These are phyloP conservation scores for Picea sitchensis DNA, from an alignment of 75 land plant species.

Conservation along the genomic window DNA sequence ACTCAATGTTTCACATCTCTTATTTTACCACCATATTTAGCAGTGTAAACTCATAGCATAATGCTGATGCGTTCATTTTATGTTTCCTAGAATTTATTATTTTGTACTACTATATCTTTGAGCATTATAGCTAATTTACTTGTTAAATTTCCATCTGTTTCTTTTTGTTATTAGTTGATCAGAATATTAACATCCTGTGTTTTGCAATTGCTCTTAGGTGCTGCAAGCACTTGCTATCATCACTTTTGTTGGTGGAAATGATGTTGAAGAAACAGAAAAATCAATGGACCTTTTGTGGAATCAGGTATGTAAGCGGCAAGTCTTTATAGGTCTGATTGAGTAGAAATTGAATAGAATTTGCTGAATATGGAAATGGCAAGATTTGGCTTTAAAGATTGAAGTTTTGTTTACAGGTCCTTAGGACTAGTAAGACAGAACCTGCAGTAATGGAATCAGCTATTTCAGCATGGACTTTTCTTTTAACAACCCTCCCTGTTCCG, in stretches of 20 bases:
- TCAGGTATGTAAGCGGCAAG: constrained; percentile 25
- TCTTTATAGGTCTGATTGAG: background rate
- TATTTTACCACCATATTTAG: too few relatives aligned
- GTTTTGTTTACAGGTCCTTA: background rate
- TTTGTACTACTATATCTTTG: too few relatives aligned
- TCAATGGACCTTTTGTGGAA: constrained; percentile 86
- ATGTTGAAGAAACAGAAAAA: constrained; percentile 61
- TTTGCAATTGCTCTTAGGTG: constrained; percentile 33
- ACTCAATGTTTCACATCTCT: too few relatives aligned
- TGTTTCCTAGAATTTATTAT: too few relatives aligned
- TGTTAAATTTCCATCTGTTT: background rate
- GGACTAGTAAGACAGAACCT: constrained; percentile 43
- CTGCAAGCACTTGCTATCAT: constrained; percentile 76
- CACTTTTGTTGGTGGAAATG: constrained; percentile 78
- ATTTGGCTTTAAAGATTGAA: background rate
- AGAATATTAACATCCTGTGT: background rate
- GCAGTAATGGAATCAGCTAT: constrained; percentile 59
- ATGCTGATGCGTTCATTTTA: too few relatives aligned
- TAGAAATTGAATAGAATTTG: background rate
- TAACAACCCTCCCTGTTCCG: constrained; percentile 54
- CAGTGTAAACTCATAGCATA: too few relatives aligned
- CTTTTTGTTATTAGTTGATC: background rate
- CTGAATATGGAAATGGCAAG: background rate
- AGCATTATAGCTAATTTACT: background rate
- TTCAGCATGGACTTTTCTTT: constrained; percentile 88